phyloP scores from a whole-genome alignment of 2,329 filamentous ascomycete genomes.

The Pezicula neosporulosa region DNA sequence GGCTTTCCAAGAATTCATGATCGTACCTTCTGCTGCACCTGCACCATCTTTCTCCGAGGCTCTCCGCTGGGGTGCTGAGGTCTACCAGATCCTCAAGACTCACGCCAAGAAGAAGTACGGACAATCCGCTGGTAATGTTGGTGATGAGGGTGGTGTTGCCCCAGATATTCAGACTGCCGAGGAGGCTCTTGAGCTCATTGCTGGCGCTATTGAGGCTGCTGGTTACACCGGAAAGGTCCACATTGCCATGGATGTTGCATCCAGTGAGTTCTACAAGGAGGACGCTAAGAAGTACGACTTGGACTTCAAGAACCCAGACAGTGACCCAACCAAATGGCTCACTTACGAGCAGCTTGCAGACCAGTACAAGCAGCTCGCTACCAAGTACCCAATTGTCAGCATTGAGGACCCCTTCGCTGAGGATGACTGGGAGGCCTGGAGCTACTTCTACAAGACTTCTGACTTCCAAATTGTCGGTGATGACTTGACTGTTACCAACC shows the following conservation, averaged over 20 bases:
- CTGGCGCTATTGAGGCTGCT: constrained; percentile 87
- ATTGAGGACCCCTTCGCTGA: constrained; percentile 99
- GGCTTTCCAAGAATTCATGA: constrained; percentile 97
- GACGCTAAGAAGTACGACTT: constrained; percentile 99
- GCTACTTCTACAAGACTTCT: constrained; percentile 99
- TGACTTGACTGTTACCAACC: constrained; percentile 99
- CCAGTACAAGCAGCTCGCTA: constrained; percentile 80
- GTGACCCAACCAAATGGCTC: constrained; percentile 95
- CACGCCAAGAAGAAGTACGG: constrained; percentile 99
- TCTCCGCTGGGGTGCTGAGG: constrained; percentile 93
- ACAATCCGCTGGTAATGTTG: constrained; percentile 97
- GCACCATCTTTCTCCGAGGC: constrained; percentile 93
- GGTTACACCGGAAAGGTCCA: constrained; percentile 96
- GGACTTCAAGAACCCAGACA: constrained; percentile 99
- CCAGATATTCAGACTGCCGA: constrained; percentile 97
- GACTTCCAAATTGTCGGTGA: constrained; percentile 98
- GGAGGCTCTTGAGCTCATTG: constrained; percentile 96
- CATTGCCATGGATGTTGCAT: constrained; percentile 99
- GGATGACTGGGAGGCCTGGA: constrained; percentile 99
- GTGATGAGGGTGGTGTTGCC: constrained; percentile 98
- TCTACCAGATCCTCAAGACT: constrained; percentile 96
- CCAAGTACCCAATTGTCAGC: constrained; percentile 98
- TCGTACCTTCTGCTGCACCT: constrained; percentile 77
- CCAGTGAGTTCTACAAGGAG: constrained; percentile 98
- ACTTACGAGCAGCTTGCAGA: constrained; percentile 96